phyloP scores from a whole-genome alignment of 768 basidiomycete species.

The Naganishia kalamii region DNA sequence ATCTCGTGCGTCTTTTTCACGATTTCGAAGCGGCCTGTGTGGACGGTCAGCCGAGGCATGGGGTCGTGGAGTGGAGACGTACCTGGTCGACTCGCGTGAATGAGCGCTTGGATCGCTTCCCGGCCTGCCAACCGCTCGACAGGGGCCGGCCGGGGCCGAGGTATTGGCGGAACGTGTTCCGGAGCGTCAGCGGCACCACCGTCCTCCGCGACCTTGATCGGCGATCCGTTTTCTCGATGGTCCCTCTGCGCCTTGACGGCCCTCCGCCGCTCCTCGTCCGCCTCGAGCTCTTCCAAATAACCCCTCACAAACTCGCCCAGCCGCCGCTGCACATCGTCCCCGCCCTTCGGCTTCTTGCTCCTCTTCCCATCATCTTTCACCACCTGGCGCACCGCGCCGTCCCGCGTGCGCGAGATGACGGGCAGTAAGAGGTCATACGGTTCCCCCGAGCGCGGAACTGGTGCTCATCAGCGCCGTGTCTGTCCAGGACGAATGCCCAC shows the following conservation, averaged over 20 bases:
- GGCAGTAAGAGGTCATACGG: background rate
- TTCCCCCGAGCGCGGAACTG: background rate
- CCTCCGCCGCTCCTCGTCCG: background rate
- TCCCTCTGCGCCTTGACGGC: too few relatives aligned
- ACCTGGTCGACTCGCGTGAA: conserved; percentile 8
- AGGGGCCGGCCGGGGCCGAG: background rate
- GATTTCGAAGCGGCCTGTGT: conserved; percentile 83
- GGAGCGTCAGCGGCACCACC: too few relatives aligned
- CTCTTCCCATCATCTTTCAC: too few relatives aligned
- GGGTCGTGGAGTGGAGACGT: background rate
- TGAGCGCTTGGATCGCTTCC: conserved; percentile 3
- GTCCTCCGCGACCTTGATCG: too few relatives aligned
- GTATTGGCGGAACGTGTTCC: background rate
- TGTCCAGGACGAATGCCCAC: background rate
- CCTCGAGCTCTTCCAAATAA: background rate
- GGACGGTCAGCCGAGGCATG: background rate
- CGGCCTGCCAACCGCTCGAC: background rate
- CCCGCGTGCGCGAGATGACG: background rate
- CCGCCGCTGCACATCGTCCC: background rate
- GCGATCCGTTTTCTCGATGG: too few relatives aligned
- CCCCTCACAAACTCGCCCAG: background rate
- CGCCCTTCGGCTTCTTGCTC: background rate
- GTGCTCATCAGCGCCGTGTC: background rate
- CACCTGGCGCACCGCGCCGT: too few relatives aligned
- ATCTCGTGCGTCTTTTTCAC: conserved; percentile 86